Evolutionary conservation across 148 eudicot genomes (phyloP), one percentile per base, ranked within the genome.

Genomic region (Pouteria glomerata): DNA sequence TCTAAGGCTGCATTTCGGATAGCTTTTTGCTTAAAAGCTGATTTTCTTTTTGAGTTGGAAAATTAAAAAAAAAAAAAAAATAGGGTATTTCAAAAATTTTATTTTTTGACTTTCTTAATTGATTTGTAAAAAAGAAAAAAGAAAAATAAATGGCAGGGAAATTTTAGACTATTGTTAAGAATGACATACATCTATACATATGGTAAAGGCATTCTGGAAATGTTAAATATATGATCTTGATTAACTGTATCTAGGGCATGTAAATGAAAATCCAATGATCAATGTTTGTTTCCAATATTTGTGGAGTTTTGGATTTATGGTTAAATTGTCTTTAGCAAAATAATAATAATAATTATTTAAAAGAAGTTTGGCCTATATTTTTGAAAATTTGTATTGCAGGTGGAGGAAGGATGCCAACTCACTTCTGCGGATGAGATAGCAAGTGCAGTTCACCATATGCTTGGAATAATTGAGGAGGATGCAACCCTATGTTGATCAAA

Each of bases 391-490:
- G 67, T 23, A 57, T 45, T 83, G 86, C 83, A 94, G 97, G 89
- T 89, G 70, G 99, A 95, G 81, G 99, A 91, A 86, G 90, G 92
- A 18, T 88, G 97, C 85, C 89, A 84, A 69, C 87, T 88, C 52
- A 84, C 73, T 66, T 86, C 90, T 53, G 90, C 88, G 74, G 94
- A 95, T 78, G 89, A 86, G 47, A 95, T 96, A 69, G 92, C 94
- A 76, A 79, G 81, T 56, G 87, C 96, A 74, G 89, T 88, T 35
- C 90, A 87, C 87, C 96, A 92, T 78, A 86, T 96, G 91, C 92
- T 92, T 45, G 78, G 86, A 76, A 85, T 90, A 57, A 95, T 89
- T 78, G 91, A 87, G 77, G 87, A 84, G 74, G 90, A 88, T 78
- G 84, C 71, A 68, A 70, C 72, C 44, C 72, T 79, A 31, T 80